A percentile compares a stretch with the other conserved stretches of the same genome.
phyloP scores from a whole-genome alignment of 345 rosid species.

The Lumnitzera racemosa region DNA sequence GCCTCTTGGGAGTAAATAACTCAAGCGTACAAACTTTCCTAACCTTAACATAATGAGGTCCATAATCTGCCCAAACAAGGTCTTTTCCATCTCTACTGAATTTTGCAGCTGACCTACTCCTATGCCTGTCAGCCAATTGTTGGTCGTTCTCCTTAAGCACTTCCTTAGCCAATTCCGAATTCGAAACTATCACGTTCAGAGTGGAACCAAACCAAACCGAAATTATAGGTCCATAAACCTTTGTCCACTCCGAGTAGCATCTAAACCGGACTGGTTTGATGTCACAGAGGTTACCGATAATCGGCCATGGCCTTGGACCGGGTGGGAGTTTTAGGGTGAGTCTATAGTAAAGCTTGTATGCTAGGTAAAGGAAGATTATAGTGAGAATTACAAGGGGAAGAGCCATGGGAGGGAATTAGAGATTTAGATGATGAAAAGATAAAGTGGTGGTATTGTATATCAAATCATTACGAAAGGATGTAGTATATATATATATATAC shows the following conservation, averaged over 20 bases:
- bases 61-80: slow-evolving; percentile 89
- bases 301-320: slow-evolving; percentile 63
- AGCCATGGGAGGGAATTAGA: background rate
- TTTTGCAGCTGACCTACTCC: slow-evolving; percentile 63
- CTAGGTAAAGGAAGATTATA: background rate
- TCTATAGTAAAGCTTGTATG: slow-evolving; percentile 5
- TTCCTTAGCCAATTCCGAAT: slow-evolving; percentile 57
- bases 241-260: slow-evolving; percentile 75
- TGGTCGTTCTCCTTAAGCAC: slow-evolving; percentile 73
- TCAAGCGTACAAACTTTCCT: slow-evolving; percentile 75
- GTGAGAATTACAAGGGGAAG: background rate
- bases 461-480: background rate
- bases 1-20: slow-evolving; percentile 67
- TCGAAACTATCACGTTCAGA: slow-evolving; percentile 60
- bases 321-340: slow-evolving; percentile 30
- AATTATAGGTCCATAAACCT: slow-evolving; percentile 58
- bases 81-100: slow-evolving; percentile 79
- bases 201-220: slow-evolving; percentile 90
- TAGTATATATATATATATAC: background rate
- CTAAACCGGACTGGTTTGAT: slow-evolving; percentile 77
- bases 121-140: slow-evolving; percentile 61
- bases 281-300: slow-evolving; percentile 77
- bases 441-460: background rate
- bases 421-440: slow-evolving; percentile 3
- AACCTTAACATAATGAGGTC: slow-evolving; percentile 91